Evolutionary conservation across 345 rosid species (phyloP), one percentile per base, ranked within the genome.

Genomic region (Lepidium didymum): DNA sequence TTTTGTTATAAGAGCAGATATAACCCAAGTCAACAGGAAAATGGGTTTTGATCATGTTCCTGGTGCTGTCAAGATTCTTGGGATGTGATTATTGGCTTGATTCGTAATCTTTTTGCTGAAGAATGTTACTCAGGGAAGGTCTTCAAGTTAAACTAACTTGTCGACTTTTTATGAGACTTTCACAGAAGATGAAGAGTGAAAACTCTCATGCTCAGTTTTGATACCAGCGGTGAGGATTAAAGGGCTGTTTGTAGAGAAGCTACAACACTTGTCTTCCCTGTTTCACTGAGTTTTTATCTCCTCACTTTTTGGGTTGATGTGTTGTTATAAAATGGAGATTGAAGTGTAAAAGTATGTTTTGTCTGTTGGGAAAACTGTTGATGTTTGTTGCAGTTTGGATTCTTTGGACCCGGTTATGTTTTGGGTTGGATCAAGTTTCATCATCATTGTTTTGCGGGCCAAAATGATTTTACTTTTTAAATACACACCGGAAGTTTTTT

Each of bases 141-240:
- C 25, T 42, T 53, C 21, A 29, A 29, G 34, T 15, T 40, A 37
- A 36, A 37, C 57, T 10, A 23, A 10, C 37, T 3, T 14, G 38
- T 14, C 2, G 14, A 62, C 31, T 46, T 9, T 62, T 18, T 45
- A 45, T 8, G 43, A 46, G 67, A 31, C 8, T 45, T 62, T 11
- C 56, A 34, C 38, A 56, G 57, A 36, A 45, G 6, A 35, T 67
- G 54, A 67, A 55, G 62, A 43, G 45, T 25, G 46, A 63, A n/a
- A 15, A 38, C 59, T 25, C 59, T 14, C 12, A 15, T 57, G 40
- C 33, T 27, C 38, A 14, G 9, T 56, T 35, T 44, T 35, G 37
- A 23, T 14, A 56, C 64, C 58, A 27, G 49, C 56, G 23, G 14
- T 19, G 35, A 42, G 11, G 43, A 43, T 43, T 9, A 27, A 60